Conservation (phyloP, 306 rosid genomes). For the Fagus crenata region DNA sequence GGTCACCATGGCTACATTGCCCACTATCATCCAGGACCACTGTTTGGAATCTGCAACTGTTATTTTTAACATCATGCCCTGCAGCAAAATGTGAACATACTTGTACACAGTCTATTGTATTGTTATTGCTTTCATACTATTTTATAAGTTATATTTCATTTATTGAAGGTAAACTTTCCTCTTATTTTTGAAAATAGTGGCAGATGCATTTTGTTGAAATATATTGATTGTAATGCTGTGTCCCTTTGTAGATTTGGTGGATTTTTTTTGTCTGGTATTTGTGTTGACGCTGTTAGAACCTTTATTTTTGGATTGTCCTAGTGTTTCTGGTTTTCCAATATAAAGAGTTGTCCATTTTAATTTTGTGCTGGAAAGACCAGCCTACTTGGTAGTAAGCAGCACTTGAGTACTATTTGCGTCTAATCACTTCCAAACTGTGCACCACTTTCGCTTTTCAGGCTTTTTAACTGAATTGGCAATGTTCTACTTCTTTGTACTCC, state of each 20-base stretch:
- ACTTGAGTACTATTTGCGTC: neutral
- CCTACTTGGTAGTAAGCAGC: neutral
- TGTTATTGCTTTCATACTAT: neutral
- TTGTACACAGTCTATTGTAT: neutral
- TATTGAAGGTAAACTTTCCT: no score
- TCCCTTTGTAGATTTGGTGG: no score
- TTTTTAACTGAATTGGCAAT: neutral
- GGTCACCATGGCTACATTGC: neutral
- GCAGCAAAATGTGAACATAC: neutral
- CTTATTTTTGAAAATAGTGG: no score
- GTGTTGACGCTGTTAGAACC: neutral
- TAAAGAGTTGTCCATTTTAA: neutral
- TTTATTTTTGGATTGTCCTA: neutral
- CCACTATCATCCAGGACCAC: neutral
- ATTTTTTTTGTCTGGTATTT: no score
- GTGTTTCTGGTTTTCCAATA: neutral
- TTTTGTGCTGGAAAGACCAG: no score
- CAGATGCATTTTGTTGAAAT: no score
- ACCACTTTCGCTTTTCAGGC: neutral
- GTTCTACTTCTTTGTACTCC: neutral
- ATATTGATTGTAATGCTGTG: no score
- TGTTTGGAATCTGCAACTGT: no score
- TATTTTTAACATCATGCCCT: no score
- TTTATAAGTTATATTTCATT: neutral
- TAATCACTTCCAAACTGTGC: neutral